phyloP scores from a whole-genome alignment of 192 early-diverging fungal species.

The Podila horticola region DNA sequence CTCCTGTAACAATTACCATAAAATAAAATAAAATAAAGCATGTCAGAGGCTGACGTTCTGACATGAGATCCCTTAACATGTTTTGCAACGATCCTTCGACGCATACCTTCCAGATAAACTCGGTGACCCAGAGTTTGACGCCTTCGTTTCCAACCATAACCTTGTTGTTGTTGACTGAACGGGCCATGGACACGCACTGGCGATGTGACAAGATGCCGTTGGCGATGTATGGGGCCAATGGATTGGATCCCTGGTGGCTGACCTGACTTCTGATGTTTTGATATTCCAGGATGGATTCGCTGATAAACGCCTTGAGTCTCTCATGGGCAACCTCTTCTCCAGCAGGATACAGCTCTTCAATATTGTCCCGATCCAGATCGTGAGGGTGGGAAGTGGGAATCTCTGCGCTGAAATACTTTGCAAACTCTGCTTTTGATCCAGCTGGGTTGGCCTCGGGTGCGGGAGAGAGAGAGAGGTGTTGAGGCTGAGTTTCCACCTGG shows the following conservation, averaged over 20 bases:
- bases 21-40: neutral
- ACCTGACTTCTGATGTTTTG: conserved; percentile 56
- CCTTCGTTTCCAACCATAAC: conserved; percentile 62
- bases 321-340: conserved; percentile 63
- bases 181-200: conserved; percentile 61
- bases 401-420: conserved; percentile 18
- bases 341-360: conserved; percentile 55
- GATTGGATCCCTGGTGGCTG: conserved; percentile 32
- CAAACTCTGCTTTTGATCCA: conserved; percentile 27
- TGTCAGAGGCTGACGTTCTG: no score
- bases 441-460: conserved; percentile 21
- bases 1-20: conserved; percentile 38
- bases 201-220: conserved; percentile 62
- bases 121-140: conserved; percentile 66
- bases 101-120: conserved; percentile 66
- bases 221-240: conserved; percentile 62
- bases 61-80: no score
- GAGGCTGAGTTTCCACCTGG: conserved; percentile 39
- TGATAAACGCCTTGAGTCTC: conserved; percentile 52
- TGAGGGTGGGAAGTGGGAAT: conserved; percentile 8
- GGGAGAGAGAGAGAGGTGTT: conserved; percentile 1
- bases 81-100: neutral
- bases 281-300: conserved; percentile 48
- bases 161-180: conserved; percentile 56
- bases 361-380: conserved; percentile 22